Evolutionary conservation across 208 protist species (phyloP), one percentile per base, ranked within the genome.

Genomic region (Trypanosoma lewisi): DNA sequence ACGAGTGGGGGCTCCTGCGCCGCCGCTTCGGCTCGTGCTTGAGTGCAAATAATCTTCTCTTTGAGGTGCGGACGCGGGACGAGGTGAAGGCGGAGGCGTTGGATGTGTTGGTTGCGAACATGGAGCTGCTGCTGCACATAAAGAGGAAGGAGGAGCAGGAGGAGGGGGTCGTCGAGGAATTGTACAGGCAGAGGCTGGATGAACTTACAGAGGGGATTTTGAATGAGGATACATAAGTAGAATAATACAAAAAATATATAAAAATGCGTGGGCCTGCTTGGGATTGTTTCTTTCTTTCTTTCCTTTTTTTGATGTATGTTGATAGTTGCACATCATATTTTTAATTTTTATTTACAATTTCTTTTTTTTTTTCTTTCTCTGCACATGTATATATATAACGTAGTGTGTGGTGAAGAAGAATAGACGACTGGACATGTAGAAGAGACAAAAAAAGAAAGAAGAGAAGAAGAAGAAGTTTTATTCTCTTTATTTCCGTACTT

Each of bases 61-160:
- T 83, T 30, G 62, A 71, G 28, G 70, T 87, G 0, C 73, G 81
- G 34, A 78, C 76, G 14, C 67, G 80, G 0, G 73, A 67, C 5
- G 63, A 83, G 34, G 81, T 83, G 54, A 78, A 75, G 65, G 21
- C 30, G 9, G 77, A 81, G 50, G 63, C 77, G n/a, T 45, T 81
- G 25, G 68, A 87, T 36, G 50, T 62, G 4, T 60, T 77, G 17
- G 67, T 73, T 62, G 60, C 70, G 8, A 78, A 77, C 52, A 45
- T 87, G 11, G 81, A 87, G 41, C 45, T 87, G 16, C 61, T 81
- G 19, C 70, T 75, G 45, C 72, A 70, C n/a, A 69, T 83, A 41
- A 25, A 63, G 5, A 48, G 60, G 0, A 73, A 82, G 63, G 75
- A 82, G 19, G 50, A 75, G 48, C 7, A 49, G 42, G 17, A 62